A percentile compares a stretch with the other conserved stretches of the same genome.
Conservation (phyloP, 495 filamentous ascomycete genomes). For the Lasiosphaeria hispida region DNA sequence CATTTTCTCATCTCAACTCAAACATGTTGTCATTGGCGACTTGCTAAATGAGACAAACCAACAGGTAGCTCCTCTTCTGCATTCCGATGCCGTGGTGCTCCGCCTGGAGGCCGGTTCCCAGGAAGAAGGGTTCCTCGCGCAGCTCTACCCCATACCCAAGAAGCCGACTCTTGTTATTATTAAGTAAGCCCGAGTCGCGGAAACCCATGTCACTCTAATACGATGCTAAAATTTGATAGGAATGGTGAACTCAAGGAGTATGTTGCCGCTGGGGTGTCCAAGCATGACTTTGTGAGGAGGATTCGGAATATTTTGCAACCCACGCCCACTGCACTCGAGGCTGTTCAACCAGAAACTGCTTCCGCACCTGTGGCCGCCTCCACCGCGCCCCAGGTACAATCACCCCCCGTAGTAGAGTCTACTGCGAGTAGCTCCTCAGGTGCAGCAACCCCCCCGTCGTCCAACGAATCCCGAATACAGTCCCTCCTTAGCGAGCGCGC, state of each 20-base stretch:
- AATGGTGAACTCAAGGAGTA: constrained; percentile 64
- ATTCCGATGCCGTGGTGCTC: constrained; percentile 60
- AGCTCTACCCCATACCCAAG: constrained; percentile 71
- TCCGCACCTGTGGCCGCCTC: background rate
- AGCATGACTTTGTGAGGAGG: constrained; percentile 56
- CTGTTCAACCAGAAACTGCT: background rate
- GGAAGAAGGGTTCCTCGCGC: constrained; percentile 76
- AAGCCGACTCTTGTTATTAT: constrained; percentile 78
- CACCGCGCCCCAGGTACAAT: background rate
- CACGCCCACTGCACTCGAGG: background rate
- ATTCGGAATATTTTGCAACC: constrained; percentile 40
- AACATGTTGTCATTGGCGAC: background rate
- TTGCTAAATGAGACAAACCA: background rate
- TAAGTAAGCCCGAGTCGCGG: constrained; percentile 44
- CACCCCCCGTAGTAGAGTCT: background rate
- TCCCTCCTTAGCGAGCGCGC: constrained; percentile 29
- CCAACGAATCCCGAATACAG: constrained; percentile 21
- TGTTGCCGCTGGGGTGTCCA: constrained; percentile 55
- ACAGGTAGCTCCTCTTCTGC: constrained; percentile 49
- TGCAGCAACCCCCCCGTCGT: constrained; percentile 19
- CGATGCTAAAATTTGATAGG: constrained; percentile 28
- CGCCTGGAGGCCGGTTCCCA: constrained; percentile 65
- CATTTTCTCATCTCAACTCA: too few species aligned
- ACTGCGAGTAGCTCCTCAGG: constrained; percentile 5
- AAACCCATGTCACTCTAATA: background rate